Evolutionary conservation across 768 basidiomycete genomes (phyloP).

Genomic region (Leccinum subtestaceum): DNA sequence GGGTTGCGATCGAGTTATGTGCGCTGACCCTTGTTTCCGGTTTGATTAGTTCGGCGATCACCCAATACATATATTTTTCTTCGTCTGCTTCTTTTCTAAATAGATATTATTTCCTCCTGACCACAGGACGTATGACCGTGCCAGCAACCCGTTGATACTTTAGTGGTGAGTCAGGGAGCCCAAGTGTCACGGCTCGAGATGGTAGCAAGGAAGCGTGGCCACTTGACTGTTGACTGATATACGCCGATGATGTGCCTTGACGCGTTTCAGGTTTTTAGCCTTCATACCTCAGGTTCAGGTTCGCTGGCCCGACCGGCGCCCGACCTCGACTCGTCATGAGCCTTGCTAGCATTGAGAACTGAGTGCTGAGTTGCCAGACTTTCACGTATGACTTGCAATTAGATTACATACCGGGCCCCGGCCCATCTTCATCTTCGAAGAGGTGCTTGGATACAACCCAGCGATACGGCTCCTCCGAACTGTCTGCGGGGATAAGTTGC

Average conservation of each 20-base stretch:
- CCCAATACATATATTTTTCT: background rate
- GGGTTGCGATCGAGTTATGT: slow-evolving; percentile 6
- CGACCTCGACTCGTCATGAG: background rate
- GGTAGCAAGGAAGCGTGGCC: background rate
- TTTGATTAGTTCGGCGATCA: slow-evolving; percentile 17
- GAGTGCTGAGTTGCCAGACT: background rate
- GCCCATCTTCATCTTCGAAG: background rate
- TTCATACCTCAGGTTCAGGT: background rate
- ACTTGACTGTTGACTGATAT: background rate
- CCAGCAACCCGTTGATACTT: background rate
- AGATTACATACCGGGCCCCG: background rate
- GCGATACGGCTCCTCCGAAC: background rate
- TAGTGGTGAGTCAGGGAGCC: background rate
- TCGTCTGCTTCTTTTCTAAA: background rate
- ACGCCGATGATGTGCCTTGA: background rate
- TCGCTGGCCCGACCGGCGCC: background rate
- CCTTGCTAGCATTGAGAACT: background rate
- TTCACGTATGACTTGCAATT: background rate
- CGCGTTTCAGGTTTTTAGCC: background rate
- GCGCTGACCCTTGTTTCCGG: slow-evolving; percentile 3
- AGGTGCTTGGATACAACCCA: background rate
- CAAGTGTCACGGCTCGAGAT: background rate
- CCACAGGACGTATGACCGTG: background rate
- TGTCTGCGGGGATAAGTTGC: background rate
- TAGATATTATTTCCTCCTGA: background rate